Evolutionary conservation across 1,284 basidiomycete genomes (phyloP), one percentile per base, ranked within the genome.

Genomic region (Coniferiporia sulphurascens): DNA sequence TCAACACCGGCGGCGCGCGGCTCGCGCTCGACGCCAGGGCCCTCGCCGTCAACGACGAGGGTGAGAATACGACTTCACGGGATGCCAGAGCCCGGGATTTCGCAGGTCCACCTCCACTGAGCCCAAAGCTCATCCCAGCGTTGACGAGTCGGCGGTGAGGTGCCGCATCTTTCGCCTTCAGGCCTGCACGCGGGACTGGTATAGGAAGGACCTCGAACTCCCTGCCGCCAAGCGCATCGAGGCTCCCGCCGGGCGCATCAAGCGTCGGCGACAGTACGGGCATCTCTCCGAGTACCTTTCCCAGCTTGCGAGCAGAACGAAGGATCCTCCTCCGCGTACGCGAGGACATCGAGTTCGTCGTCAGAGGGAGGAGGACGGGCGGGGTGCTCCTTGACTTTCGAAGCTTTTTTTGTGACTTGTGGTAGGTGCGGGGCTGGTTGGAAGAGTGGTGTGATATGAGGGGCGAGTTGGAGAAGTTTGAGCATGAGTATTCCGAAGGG

Each of bases 221-320:
- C 12, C 34, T 32, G 15, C 22, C 22, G 3, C 36, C 51, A 7
- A 36, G 13, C 17, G n/a, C 15, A 19, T 17, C 43, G 10, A 48
- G 21, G n/a, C 12, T 21, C 34, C 36, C 22, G n/a, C 44, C 46
- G 19, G 45, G 50, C 6, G 45, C 17, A 43, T 51, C 50, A 34
- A 50, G n/a, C 41, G 48, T 45, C 38, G 59, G 68, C 64, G n/a
- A 67, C 32, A 68, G 64, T 15, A 69, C 63, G 15, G 72, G 71
- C 10, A 69, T 63, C 60, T 73, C 76, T 22, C 74, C 74, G 32
- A 80, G 72, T 45, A 78, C 72, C 49, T 69, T 72, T 63, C 75
- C 76, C 46, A 79, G 66, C 63, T 79, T 79, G 52, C 74, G 69
- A 9, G 74, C 70, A 59, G 78, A 77, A 64, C 73, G 74, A 59